Evolutionary conservation across 2,329 filamentous ascomycete genomes (phyloP), one percentile per base, ranked within the genome.

Genomic region (Aureobasidium sp.): DNA sequence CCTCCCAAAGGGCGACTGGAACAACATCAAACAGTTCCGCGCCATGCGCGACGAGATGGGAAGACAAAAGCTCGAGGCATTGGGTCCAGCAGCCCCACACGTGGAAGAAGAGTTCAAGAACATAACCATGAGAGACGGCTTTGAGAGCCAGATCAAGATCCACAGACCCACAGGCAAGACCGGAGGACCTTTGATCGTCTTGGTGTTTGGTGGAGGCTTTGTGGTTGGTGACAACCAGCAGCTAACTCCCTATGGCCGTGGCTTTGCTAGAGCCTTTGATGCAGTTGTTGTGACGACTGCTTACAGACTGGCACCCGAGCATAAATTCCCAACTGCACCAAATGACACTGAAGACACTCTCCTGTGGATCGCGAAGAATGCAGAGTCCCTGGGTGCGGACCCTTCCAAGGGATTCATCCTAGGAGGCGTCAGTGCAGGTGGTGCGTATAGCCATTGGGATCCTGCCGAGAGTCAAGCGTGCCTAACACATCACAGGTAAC

Each of bases 381-480:
- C 78, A 20, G 39, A 68, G 22, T 60, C 70, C 1, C 66, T 80
- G 4, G 74, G 72, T 8, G 76, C 76, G 11, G 74, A 80, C 62
- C 74, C 77, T 0, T 68, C 70, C 5, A 71, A 71, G 14, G 80
- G 79, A 0, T 82, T 83, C 64, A 64, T 83, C n/a, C 62, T 81
- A 14, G 79, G 79, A 17, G 80, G 81, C 0, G 74, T 75, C 1
- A 80, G 77, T 12, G 79, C 81, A 5, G 78, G 78, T 17, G 77
- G 72, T 61, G 14, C 20, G 56, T 39, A 22, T 14, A 27, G 7
- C n/a, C 11, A n/a, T 3, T 14, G 12, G 2, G 9, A 1, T 1
- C 5, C 1, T n/a, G n/a, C 12, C 2, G 7, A 1, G 15, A 25
- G 0, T 8, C 3, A 44, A 42, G 25, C 25, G 37, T 31, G 22